These are phyloP conservation scores for Marasmius sp. DNA, from an alignment of 1,284 basidiomycete species.

Conservation along the genomic window DNA sequence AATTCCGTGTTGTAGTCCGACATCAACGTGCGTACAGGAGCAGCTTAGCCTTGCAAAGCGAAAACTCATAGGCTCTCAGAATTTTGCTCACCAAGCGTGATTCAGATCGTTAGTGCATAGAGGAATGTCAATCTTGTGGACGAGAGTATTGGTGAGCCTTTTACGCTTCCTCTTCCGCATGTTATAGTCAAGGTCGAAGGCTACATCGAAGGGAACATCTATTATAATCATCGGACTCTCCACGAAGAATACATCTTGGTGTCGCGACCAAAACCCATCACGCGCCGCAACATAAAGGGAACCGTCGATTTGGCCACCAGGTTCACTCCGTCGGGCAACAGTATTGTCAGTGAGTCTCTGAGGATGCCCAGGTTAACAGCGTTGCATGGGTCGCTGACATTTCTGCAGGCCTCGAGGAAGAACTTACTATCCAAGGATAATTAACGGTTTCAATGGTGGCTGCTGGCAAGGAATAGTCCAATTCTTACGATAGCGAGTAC, in stretches of 20 bases:
- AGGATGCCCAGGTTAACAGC: neutral
- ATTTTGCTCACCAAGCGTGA: too few relatives aligned
- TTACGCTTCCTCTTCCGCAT: neutral
- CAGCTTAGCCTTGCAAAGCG: too few relatives aligned
- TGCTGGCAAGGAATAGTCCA: neutral
- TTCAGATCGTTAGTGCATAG: too few relatives aligned
- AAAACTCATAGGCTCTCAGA: too few relatives aligned
- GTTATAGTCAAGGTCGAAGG: neutral
- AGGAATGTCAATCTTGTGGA: too few relatives aligned
- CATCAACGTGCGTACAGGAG: too few relatives aligned
- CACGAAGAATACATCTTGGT: conserved; percentile 19
- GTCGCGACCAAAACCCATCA: conserved; percentile 18
- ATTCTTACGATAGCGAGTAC: neutral
- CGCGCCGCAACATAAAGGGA: conserved; percentile 13
- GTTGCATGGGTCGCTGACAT: neutral
- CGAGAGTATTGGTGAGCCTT: too few relatives aligned
- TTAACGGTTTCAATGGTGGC: neutral
- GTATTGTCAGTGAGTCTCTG: conserved; percentile 14
- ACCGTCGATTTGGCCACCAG: conserved; percentile 19
- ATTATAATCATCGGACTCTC: too few relatives aligned
- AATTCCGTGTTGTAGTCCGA: too few relatives aligned
- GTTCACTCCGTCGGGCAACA: conserved; percentile 18
- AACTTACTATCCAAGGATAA: neutral
- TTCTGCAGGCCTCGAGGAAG: neutral
- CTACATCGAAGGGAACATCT: neutral